Base-by-base conservation (phyloP, 345 rosid species). In the Ceriops decandra region DNA sequence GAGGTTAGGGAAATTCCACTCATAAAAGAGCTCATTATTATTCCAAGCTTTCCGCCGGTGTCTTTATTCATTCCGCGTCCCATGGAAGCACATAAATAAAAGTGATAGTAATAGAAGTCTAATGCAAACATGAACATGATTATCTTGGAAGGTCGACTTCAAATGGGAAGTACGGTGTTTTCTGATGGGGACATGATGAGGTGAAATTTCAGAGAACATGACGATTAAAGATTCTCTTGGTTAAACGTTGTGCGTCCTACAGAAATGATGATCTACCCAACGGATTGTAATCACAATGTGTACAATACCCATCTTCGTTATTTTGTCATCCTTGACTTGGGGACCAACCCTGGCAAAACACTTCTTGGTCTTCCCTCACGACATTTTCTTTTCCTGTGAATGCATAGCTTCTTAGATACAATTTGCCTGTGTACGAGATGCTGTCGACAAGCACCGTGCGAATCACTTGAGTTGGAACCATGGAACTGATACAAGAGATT, bases 351-450 rank as follows among this genome's bases (percentile, higher is more conserved):
- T 56, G 2, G 68, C 79, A 30, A 79, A 62, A 47, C 79, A 74
- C 69, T 72, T 82, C 68, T 63, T 64, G 0, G 81, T 70, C 76
- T 71, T 79, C 47, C 79, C 80, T 8, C 60, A 24, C 71, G 27
- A 74, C 77, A 19, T 35, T 73, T 67, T 79, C 76, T 57, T 75
- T 76, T 52, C 80, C 76, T 0, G 81, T 73, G 62, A 85, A 79
- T 35, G 75, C 77, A 56, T 83, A 85, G 77, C 89, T 81, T 73
- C 85, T 77, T 49, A 79, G 64, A 63, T 83, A 83, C 52, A 81
- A 67, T 64, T 64, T 83, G 85, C 73, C 87, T 71, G 76, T 71
- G 76, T 81, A 83, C 4, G 82, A 83, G 42, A 79, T 31, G 46
- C 79, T 68, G 51, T 83, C 83, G 8, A 79, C 84, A 51, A 76